Evolutionary conservation across 345 rosid genomes (phyloP), one percentile per base, ranked within the genome.

Genomic region (Ricinus communis): DNA sequence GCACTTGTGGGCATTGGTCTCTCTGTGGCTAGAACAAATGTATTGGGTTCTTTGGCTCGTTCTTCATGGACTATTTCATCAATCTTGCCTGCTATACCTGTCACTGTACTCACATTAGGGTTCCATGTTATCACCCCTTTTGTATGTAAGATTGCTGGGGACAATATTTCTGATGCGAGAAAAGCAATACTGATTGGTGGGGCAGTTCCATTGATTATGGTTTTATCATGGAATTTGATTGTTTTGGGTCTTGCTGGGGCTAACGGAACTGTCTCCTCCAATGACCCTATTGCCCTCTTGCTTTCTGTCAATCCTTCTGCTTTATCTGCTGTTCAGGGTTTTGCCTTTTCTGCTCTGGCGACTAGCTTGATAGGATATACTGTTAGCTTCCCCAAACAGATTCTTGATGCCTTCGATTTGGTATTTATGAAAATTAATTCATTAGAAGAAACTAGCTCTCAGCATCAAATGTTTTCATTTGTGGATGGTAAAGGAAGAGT

Each of bases 61-160:
- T 84, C 89, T 54, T 88, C 91, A 8, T 88, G 97, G 96, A 78
- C 71, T 33, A 16, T 86, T 13, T 83, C 94, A 3, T 67, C 84
- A 10, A 84, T 87, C 79, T 86, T 88, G 82, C 97, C 93, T 21
- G 92, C 93, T 16, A 86, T 91, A 70, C 96, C 97, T 68, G 92
- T 91, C 16, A 84, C 87, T 62, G 97, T 93, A 25, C 87, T 93
- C 69, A 89, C 96, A 22, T 81, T 93, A 55, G 98, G 97, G 43
- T 93, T 91, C 80, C 97, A 93, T 82, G 97, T 93, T 45, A 88
- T 93, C 64, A 93, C 96, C 71, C 96, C 96, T 72, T 93, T 91
- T 74, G 85, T 89, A 76, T 91, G 97, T 67, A 93, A 87, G 70
- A 74, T 93, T 24, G 94, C 92, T 1, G 96, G 96, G 52, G 82